Evolutionary conservation across 2,329 filamentous ascomycete species (phyloP).

Genomic region (Ceratocystiopsis sp.): DNA sequence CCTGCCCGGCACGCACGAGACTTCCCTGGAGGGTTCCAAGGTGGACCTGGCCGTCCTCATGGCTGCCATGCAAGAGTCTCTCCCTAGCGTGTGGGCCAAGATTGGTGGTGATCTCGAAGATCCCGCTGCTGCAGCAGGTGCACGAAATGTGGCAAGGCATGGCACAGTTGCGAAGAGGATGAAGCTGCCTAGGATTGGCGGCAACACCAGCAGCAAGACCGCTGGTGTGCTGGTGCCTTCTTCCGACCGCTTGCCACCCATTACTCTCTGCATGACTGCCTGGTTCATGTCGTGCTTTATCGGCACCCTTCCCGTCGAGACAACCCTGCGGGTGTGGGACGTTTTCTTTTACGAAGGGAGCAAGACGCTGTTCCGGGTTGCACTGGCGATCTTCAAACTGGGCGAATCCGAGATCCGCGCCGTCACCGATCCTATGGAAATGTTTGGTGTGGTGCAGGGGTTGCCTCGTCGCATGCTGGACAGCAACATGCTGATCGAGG

Average conservation of each 20-base stretch:
- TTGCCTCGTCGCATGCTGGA: constrained; percentile 70
- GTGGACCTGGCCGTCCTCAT: constrained; percentile 89
- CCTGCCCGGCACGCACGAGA: constrained; percentile 80
- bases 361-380: constrained; percentile 84
- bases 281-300: constrained; percentile 99
- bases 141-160: constrained; percentile 12
- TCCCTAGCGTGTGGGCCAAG: constrained; percentile 74
- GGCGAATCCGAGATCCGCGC: constrained; percentile 66
- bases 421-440: constrained; percentile 78
- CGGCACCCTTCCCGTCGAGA: constrained; percentile 80
- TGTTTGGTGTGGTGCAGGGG: constrained; percentile 84
- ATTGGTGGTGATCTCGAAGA: constrained; percentile 45
- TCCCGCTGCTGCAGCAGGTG: not conserved
- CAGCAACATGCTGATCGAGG: constrained; percentile 64
- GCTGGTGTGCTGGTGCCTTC: not conserved
- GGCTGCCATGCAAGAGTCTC: constrained; percentile 64
- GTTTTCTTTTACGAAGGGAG: constrained; percentile 91
- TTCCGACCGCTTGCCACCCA: constrained; percentile 53
- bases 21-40: constrained; percentile 79
- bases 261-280: constrained; percentile 80
- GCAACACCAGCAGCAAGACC: not conserved
- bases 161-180: constrained; percentile 19
- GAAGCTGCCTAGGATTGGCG: constrained; percentile 21
- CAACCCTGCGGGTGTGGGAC: constrained; percentile 85
- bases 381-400: constrained; percentile 77